A percentile compares a stretch with the other conserved stretches of the same genome.
Conservation (phyloP, 805 yeast species). For the Zygotorulaspora sp. region DNA sequence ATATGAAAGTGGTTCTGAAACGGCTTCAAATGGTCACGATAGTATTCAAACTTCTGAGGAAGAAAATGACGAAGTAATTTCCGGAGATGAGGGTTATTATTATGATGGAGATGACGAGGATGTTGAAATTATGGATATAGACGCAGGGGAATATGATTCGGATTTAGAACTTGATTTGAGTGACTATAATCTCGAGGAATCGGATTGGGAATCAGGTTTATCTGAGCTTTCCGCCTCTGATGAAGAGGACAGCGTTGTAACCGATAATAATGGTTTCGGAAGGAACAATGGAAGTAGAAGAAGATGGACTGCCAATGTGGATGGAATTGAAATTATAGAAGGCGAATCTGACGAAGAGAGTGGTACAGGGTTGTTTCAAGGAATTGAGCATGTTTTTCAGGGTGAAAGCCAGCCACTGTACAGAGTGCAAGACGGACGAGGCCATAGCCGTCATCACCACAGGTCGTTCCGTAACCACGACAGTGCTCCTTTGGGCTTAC, state of each 20-base stretch:
- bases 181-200: conserved; percentile 35
- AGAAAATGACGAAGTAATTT: conserved; percentile 27
- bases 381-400: conserved; percentile 32
- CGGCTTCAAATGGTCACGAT: conserved; percentile 29
- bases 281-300: conserved; percentile 24
- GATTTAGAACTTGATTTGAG: conserved; percentile 34
- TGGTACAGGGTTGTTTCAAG: conserved; percentile 31
- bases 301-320: conserved; percentile 30
- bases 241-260: conserved; percentile 31
- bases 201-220: conserved; percentile 37
- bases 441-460: conserved; percentile 22
- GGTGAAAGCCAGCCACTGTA: conserved; percentile 28
- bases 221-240: conserved; percentile 33
- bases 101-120: conserved; percentile 22
- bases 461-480: conserved; percentile 22
- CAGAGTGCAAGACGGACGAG: conserved; percentile 26
- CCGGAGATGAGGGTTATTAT: conserved; percentile 29
- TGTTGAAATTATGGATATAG: conserved; percentile 26
- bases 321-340: conserved; percentile 29
- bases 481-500: conserved; percentile 23
- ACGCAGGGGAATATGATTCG: conserved; percentile 30
- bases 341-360: conserved; percentile 33
- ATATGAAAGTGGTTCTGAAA: conserved; percentile 26
- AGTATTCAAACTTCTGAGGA: conserved; percentile 20
- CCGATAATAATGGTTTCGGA: conserved; percentile 20